phyloP scores from a whole-genome alignment of 352 stramenopile species.

The Phytophthora citricola region DNA sequence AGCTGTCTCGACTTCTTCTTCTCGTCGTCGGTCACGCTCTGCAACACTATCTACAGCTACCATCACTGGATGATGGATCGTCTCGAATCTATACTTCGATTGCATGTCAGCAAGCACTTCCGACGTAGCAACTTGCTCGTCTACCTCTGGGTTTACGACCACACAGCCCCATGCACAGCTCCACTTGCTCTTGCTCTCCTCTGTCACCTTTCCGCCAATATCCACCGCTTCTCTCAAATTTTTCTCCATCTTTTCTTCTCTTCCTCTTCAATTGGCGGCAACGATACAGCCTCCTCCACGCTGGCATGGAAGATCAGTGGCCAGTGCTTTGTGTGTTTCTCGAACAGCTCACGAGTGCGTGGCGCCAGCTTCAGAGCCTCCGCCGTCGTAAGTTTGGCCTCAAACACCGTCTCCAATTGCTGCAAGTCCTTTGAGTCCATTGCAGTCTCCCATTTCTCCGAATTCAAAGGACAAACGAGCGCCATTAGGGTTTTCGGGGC shows the following conservation, averaged over 20 bases:
- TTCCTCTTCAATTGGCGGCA: conserved; percentile 45
- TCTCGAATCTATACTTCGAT: conserved; percentile 45
- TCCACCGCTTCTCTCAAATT: conserved; percentile 35
- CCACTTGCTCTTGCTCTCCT: conserved; percentile 16
- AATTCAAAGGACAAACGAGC: conserved; percentile 50
- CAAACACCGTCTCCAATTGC: conserved; percentile 44
- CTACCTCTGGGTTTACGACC: conserved; percentile 53
- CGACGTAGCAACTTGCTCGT: conserved; percentile 44
- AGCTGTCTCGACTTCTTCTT: conserved; percentile 25
- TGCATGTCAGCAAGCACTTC: conserved; percentile 12
- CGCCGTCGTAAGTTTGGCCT: conserved; percentile 52
- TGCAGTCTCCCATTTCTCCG: conserved; percentile 7
- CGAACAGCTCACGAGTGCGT: conserved; percentile 65
- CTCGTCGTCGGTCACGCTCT: conserved; percentile 56
- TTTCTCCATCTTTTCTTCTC: conserved; percentile 46
- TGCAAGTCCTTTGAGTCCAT: conserved; percentile 30
- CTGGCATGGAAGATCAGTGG: conserved; percentile 85
- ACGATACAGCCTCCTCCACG: conserved; percentile 50
- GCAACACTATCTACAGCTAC: conserved; percentile 72
- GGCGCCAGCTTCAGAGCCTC: conserved; percentile 63
- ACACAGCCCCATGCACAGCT: conserved; percentile 60
- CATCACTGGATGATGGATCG: conserved; percentile 77
- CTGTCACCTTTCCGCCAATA: conserved; percentile 23
- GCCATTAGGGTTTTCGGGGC: conserved; percentile 52
- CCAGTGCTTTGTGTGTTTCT: conserved; percentile 67